Conservation (phyloP, 2,329 filamentous ascomycete species). For the Zelopaecilomyces penicillatus region DNA sequence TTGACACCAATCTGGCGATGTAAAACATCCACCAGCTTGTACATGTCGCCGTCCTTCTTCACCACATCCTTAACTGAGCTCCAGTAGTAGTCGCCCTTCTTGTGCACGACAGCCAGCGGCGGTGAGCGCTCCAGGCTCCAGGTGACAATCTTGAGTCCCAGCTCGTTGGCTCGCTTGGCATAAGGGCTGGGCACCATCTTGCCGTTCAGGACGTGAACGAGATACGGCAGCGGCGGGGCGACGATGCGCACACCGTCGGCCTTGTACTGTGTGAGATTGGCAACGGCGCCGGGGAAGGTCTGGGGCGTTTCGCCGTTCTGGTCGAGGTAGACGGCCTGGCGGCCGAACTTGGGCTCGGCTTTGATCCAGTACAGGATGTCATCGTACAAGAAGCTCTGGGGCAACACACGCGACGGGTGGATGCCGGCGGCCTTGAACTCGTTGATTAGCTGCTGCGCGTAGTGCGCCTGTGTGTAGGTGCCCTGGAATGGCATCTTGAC, state of each 20-base stretch:
- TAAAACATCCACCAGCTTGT: constrained; percentile 56
- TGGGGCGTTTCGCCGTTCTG: constrained; percentile 46
- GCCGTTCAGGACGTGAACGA: constrained; percentile 43
- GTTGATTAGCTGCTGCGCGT: constrained; percentile 57
- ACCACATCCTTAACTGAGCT: constrained; percentile 44
- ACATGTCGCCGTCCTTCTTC: constrained; percentile 58
- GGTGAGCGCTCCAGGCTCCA: constrained; percentile 63
- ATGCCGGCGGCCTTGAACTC: constrained; percentile 47
- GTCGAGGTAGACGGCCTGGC: constrained; percentile 58
- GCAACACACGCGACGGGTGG: constrained; percentile 45
- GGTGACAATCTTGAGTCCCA: constrained; percentile 56
- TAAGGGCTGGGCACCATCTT: constrained; percentile 57
- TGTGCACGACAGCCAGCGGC: constrained; percentile 42
- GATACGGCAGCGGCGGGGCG: constrained; percentile 54
- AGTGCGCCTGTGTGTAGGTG: constrained; percentile 56
- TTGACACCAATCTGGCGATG: constrained; percentile 50
- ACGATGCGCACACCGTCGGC: constrained; percentile 53
- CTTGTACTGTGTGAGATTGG: constrained; percentile 47
- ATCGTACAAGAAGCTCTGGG: constrained; percentile 57
- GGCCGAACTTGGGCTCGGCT: constrained; percentile 50
- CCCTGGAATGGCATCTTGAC: constrained; percentile 62
- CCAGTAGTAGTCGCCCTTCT: constrained; percentile 47
- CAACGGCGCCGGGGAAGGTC: constrained; percentile 45
- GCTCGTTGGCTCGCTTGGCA: constrained; percentile 49
- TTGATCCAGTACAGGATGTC: constrained; percentile 61